These are phyloP conservation scores for Psidium friedrichsthalianum DNA, from an alignment of 345 rosid genomes.

Conservation along the genomic window DNA sequence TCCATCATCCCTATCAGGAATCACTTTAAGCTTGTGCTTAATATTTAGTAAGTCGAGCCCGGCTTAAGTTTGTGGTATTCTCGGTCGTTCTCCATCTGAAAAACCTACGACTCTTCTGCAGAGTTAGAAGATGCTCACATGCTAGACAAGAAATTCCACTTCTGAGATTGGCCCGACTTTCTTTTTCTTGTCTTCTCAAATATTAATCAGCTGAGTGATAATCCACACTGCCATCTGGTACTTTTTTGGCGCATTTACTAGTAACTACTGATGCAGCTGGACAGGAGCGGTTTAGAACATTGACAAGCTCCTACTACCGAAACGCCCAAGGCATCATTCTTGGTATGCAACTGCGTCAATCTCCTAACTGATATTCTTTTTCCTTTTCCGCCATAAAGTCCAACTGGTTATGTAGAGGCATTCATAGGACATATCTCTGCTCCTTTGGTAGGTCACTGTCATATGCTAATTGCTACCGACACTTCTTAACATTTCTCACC, in stretches of 20 bases:
- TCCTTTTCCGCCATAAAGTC: background rate
- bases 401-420: background rate
- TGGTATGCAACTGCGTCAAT: slow-evolving; percentile 10
- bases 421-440: background rate
- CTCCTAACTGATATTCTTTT: background rate
- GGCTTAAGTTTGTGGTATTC: background rate
- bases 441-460: background rate
- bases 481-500: background rate
- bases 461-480: background rate
- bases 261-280: slow-evolving; percentile 27
- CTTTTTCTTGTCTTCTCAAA: background rate
- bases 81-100: background rate
- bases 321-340: slow-evolving; percentile 38
- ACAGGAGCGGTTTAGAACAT: slow-evolving; percentile 43
- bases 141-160: background rate
- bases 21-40: background rate
- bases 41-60: background rate
- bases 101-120: background rate
- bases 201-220: background rate
- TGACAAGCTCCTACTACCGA: slow-evolving; percentile 46
- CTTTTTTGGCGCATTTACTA: background rate
- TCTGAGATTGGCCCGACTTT: background rate
- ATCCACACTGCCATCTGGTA: background rate
- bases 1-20: background rate
- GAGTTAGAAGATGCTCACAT: background rate